Base-by-base conservation (phyloP, 208 protist species). In the Trypanosomatidae sp. region DNA sequence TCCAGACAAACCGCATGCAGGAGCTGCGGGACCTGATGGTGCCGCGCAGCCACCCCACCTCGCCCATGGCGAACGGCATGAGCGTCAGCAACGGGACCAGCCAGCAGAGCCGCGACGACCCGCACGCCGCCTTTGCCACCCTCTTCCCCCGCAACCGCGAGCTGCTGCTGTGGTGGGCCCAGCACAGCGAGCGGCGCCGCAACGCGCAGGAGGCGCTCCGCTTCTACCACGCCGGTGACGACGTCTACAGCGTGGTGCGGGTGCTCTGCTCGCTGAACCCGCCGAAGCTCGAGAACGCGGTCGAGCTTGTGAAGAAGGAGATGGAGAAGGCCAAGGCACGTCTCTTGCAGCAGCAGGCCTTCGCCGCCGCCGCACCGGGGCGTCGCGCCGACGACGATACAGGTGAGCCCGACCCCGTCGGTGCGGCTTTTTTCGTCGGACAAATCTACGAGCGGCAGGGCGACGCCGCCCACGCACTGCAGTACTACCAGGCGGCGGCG, bases 381-480 rank as follows among this genome's bases (percentile, higher is more conserved):
- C 76, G 41, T 47, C 46, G 53, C 47, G 44, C 65, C 10, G 65
- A 69, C 67, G 66, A 69, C 68, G 64, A 66, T 58, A 52, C 41
- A 55, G 68, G 67, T 0, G 86, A 89, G 58, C 81, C 88, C 6
- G 88, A 92, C 33, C 80, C 82, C 49, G 81, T 94, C 59, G 92
- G 94, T 19, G 96, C 95, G 28, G 94, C 96, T 28, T 99, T 93
- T 81, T 98, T 98, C 70, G 85, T 99, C 15, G 98, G 91, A 17
- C 71, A 87, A 55, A 83, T 97, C 58, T 97, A 93, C 66, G 98
- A 99, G 79, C 79, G 84, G n/a, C 77, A 62, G 30, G 82, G 80
- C 65, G 78, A 95, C 46, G 74, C 82, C 22, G 78, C 81, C 17
- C 80, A 71, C 67, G 87, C 97, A 41, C 83, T 99, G 66, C 82